phyloP scores from a whole-genome alignment of 2,329 filamentous ascomycete genomes.

The Botrytis cinerea region DNA sequence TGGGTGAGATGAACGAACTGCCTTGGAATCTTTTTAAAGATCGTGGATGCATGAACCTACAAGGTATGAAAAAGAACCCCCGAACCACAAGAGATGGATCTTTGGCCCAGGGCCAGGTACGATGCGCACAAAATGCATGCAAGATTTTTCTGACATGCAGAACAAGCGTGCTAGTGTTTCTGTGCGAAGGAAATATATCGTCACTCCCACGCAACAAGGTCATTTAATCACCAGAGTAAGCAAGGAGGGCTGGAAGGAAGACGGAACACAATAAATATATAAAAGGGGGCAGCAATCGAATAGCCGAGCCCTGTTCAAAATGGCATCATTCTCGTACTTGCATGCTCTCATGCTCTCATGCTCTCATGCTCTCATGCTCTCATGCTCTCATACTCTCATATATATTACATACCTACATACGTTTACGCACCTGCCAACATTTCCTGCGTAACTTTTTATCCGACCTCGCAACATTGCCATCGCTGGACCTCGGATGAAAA shows the following conservation, averaged over 20 bases:
- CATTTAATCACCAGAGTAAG: not conserved
- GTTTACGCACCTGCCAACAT: not conserved
- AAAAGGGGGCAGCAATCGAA: not conserved
- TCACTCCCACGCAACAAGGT: not conserved
- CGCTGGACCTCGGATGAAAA: constrained; percentile 2
- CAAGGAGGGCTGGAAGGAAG: not conserved
- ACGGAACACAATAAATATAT: not conserved
- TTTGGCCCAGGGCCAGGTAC: constrained; percentile 14
- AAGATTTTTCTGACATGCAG: constrained; percentile 12
- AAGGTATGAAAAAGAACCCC: not conserved
- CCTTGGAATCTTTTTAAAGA: not conserved
- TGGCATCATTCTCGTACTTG: not conserved
- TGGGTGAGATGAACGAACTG: not conserved
- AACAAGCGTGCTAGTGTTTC: not conserved
- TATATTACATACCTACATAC: not conserved
- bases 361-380: too few relatives aligned
- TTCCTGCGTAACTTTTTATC: not conserved
- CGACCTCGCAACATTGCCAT: not conserved
- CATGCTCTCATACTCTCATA: not conserved
- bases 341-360: not conserved
- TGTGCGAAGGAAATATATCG: not conserved
- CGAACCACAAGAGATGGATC: constrained; percentile 8
- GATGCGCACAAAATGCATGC: constrained; percentile 18
- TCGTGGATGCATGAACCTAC: constrained; percentile 3
- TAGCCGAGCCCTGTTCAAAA: not conserved